Percentiles rank a stretch among this genome's conserved stretches.
Conservation (phyloP, 2,329 filamentous ascomycete genomes). For the Aspergillus ibericus region DNA sequence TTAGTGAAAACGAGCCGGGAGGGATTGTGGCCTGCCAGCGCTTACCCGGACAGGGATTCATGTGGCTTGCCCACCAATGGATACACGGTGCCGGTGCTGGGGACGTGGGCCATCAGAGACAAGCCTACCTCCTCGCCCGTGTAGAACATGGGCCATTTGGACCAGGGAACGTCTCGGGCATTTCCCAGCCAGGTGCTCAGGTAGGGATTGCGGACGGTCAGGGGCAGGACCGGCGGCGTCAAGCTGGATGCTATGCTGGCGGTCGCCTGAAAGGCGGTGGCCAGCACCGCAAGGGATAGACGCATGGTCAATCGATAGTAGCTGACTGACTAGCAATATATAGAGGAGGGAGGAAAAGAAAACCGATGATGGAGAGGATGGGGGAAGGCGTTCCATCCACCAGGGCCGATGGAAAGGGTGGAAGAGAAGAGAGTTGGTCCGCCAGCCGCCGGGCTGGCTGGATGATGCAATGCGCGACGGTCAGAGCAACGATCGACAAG, state of each 20-base stretch:
- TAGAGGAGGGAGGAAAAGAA: not conserved
- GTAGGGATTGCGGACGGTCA: conserved; percentile 76
- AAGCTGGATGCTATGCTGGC: conserved; percentile 53
- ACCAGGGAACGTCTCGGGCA: conserved; percentile 77
- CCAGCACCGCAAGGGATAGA: conserved; percentile 32
- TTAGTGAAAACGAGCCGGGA: not conserved
- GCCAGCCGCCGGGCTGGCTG: not conserved
- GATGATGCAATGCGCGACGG: conserved; percentile 17
- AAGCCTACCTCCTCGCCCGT: conserved; percentile 69
- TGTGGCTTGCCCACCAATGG: conserved; percentile 66
- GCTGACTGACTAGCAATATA: not conserved
- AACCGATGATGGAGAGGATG: not conserved
- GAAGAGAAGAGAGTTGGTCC: not conserved
- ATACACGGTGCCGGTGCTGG: conserved; percentile 60
- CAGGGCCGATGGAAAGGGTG: not conserved
- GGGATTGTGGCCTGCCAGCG: not conserved
- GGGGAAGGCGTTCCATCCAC: not conserved
- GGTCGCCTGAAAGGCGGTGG: conserved; percentile 42
- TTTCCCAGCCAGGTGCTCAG: conserved; percentile 70
- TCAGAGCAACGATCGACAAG: conserved; percentile 2
- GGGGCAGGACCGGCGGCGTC: conserved; percentile 65
- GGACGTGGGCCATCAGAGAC: conserved; percentile 62
- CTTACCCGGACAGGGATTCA: conserved; percentile 57
- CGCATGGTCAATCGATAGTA: conserved; percentile 22
- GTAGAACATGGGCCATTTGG: conserved; percentile 84